Evolutionary conservation across 1,284 basidiomycete genomes (phyloP).

Genomic region (Rhodotorula sp.): DNA sequence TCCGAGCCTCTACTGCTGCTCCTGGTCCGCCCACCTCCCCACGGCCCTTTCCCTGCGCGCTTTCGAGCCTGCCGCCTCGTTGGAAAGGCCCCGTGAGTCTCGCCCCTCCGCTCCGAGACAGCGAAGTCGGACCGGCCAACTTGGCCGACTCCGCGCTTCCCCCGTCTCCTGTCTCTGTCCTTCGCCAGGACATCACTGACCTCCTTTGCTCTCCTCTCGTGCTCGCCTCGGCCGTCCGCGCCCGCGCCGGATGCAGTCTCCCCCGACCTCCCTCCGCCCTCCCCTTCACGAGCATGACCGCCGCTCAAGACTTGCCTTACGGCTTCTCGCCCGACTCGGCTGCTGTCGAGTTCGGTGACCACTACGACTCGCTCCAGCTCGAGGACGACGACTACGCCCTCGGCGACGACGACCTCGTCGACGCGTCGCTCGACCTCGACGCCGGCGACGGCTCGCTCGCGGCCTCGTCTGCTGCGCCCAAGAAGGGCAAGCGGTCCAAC

Average conservation of each 20-base stretch:
- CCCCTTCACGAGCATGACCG: slow-evolving; percentile 20
- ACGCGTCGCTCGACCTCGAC: not conserved
- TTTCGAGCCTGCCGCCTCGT: too few species aligned
- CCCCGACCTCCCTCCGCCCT: not conserved
- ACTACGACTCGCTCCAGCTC: slow-evolving; percentile 19
- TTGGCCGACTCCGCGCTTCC: not conserved
- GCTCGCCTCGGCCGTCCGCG: too few species aligned
- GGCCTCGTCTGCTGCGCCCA: not conserved
- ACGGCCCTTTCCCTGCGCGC: too few species aligned
- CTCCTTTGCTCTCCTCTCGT: not conserved
- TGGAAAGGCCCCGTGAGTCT: too few species aligned
- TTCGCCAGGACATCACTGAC: not conserved
- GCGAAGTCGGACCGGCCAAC: too few species aligned
- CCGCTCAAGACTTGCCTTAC: slow-evolving; percentile 27
- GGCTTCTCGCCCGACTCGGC: slow-evolving; percentile 28
- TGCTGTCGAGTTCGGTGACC: slow-evolving; percentile 30
- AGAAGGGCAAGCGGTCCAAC: slow-evolving; percentile 22
- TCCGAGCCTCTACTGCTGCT: too few species aligned
- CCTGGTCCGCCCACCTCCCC: too few species aligned
- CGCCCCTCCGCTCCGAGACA: too few species aligned
- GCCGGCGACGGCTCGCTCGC: not conserved
- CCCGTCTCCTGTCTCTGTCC: not conserved
- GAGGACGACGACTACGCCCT: slow-evolving; percentile 25
- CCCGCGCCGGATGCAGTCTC: not conserved
- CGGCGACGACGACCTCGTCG: slow-evolving; percentile 19